Evolutionary conservation across 441 rosid species (phyloP), one percentile per base, ranked within the genome.

Genomic region (Syzygium malaccense): DNA sequence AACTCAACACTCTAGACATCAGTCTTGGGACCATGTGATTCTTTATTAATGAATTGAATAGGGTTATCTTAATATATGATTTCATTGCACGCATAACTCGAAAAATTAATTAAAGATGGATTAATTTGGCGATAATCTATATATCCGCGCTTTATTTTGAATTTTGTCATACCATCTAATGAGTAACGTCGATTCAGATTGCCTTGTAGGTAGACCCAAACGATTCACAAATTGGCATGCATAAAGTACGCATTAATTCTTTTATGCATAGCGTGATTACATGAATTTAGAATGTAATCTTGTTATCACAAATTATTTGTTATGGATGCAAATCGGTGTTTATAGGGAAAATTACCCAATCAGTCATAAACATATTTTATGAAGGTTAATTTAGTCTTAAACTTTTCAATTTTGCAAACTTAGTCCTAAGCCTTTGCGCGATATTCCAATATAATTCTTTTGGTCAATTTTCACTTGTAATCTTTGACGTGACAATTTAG

Each of bases 391-490:
- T 71, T 37, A 71, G 17, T 37, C 2, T 0, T 37, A 20, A 71
- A 71, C 0, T 71, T 37, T 71, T 11, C 2, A 33, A 71, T 33
- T 33, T 71, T 71, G 0, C 2, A 28, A 37, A 71, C 41, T 10
- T 37, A 20, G 0, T 71, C 41, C 2, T 20, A 71, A 33, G 11
- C 20, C 0, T 71, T 37, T 71, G 6, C 0, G 8, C 0, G 13
- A 71, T 33, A 20, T 71, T 71, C 26, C 80, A 37, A 71, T 11
- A 25, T 37, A 37, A 9, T 19, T 33, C 5, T 68, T 13, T 71
- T 19, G 26, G 8, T 71, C 28, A 71, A 37, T 37, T 71, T 71
- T 71, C 28, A 12, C 49, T 2, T 5, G 8, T 37, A 20, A 25
- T 20, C 3, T 4, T 3, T 57, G 5, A 57, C 1, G 0, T 58